phyloP scores from a whole-genome alignment of 495 filamentous ascomycete genomes.

The Hypoxylon lenormandii region DNA sequence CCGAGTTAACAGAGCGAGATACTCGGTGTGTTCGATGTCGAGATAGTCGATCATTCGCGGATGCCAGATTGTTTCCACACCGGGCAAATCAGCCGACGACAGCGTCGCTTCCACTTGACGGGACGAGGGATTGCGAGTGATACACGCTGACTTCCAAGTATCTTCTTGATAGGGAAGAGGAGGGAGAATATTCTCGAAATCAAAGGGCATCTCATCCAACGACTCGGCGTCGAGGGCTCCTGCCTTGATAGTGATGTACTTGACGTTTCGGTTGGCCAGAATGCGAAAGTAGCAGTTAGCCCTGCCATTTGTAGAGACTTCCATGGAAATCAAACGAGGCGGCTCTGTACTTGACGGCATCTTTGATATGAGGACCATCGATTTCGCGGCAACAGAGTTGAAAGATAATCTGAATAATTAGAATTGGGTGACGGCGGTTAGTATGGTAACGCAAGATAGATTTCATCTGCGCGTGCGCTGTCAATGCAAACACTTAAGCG shows the following conservation, averaged over 20 bases:
- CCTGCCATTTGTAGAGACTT: slow-evolving; percentile 14
- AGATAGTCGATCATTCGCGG: slow-evolving; percentile 18
- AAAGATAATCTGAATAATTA: slow-evolving; percentile 2
- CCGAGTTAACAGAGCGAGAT: slow-evolving; percentile 17
- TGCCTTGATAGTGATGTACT: slow-evolving; percentile 20
- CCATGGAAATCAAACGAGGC: slow-evolving; percentile 21
- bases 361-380: not conserved
- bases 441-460: slow-evolving; percentile 1
- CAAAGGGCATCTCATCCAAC: slow-evolving; percentile 24
- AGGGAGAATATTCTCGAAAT: slow-evolving; percentile 24
- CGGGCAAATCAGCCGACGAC: slow-evolving; percentile 15
- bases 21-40: slow-evolving; percentile 23
- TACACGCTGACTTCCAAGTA: slow-evolving; percentile 16
- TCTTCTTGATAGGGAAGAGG: slow-evolving; percentile 23
- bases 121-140: slow-evolving; percentile 26
- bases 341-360: slow-evolving; percentile 10
- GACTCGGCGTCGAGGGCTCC: slow-evolving; percentile 19
- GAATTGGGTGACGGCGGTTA: slow-evolving; percentile 7
- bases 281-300: slow-evolving; percentile 25
- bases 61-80: slow-evolving; percentile 22
- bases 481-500: not conserved
- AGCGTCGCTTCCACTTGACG: slow-evolving; percentile 14
- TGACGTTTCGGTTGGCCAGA: slow-evolving; percentile 16
- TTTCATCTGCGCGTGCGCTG: not conserved
- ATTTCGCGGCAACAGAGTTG: not conserved